Evolutionary conservation across 2,329 filamentous ascomycete genomes (phyloP).

Genomic region (Phoma sp.): DNA sequence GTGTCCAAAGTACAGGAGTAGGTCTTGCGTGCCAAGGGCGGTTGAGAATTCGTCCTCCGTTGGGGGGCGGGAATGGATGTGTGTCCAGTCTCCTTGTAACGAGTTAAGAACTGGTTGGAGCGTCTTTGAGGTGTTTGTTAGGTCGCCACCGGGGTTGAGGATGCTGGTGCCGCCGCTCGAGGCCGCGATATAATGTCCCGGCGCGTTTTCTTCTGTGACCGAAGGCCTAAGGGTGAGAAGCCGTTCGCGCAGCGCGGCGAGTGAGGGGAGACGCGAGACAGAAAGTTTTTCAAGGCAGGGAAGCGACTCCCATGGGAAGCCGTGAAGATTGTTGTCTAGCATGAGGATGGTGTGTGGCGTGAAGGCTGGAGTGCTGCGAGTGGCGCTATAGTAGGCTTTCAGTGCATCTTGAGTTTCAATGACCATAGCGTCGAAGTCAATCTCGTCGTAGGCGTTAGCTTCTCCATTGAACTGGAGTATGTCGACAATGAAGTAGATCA

Average conservation of each 20-base stretch:
- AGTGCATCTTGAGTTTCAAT: slow-evolving; percentile 88
- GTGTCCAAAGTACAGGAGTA: slow-evolving; percentile 95
- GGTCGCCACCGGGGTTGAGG: slow-evolving; percentile 86
- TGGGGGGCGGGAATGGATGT: slow-evolving; percentile 73
- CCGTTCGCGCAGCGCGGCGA: slow-evolving; percentile 80
- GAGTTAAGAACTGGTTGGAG: slow-evolving; percentile 72
- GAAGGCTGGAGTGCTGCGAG: slow-evolving; percentile 46
- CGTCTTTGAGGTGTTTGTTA: slow-evolving; percentile 78
- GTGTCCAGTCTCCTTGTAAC: slow-evolving; percentile 65
- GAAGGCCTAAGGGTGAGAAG: slow-evolving; percentile 63
- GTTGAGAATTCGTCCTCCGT: slow-evolving; percentile 78
- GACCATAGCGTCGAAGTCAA: slow-evolving; percentile 92
- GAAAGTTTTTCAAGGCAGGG: slow-evolving; percentile 81
- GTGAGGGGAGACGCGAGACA: slow-evolving; percentile 86
- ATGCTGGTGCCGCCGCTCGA: slow-evolving; percentile 73
- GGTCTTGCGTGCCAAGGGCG: slow-evolving; percentile 69
- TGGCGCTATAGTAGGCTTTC: slow-evolving; percentile 72
- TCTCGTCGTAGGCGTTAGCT: slow-evolving; percentile 94
- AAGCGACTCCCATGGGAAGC: slow-evolving; percentile 95
- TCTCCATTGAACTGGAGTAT: slow-evolving; percentile 97
- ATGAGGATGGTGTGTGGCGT: slow-evolving; percentile 81
- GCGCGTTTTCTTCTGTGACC: slow-evolving; percentile 17
- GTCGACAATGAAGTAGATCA: slow-evolving; percentile 95
- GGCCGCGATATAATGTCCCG: slow-evolving; percentile 59
- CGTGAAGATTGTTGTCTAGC: slow-evolving; percentile 87